Conservation (phyloP, 257 asterid species). For the Fraxinus cuspidata region DNA sequence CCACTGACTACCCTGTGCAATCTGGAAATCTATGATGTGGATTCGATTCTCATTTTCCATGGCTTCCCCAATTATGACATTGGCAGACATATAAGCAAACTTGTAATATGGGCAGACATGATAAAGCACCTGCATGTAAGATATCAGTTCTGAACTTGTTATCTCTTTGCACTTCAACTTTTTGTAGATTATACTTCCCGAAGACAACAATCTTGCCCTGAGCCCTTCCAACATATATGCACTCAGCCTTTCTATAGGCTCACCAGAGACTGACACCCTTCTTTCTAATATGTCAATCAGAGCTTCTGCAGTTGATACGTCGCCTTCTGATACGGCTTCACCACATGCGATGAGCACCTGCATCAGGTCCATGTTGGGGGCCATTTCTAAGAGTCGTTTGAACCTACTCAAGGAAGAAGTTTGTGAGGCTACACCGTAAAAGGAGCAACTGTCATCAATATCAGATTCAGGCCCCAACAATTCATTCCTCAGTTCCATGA, state of each 20-base stretch:
- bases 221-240: slow-evolving; percentile 96
- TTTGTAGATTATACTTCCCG: slow-evolving; percentile 90
- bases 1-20: slow-evolving; percentile 99
- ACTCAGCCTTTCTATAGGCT: slow-evolving; percentile 77
- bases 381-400: slow-evolving; percentile 65
- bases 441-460: slow-evolving; percentile 68
- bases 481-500: slow-evolving; percentile 64
- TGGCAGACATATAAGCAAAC: slow-evolving; percentile 83
- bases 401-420: slow-evolving; percentile 51
- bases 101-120: slow-evolving; percentile 82
- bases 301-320: slow-evolving; percentile 60
- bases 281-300: slow-evolving; percentile 68
- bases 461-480: slow-evolving; percentile 76
- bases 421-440: slow-evolving; percentile 41
- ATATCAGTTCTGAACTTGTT: slow-evolving; percentile 74
- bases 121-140: slow-evolving; percentile 79
- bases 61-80: slow-evolving; percentile 68
- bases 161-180: slow-evolving; percentile 88
- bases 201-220: slow-evolving; percentile 69
- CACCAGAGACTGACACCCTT: slow-evolving; percentile 85
- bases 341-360: slow-evolving; percentile 72
- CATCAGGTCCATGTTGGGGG: slow-evolving; percentile 71
- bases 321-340: slow-evolving; percentile 66
- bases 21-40: slow-evolving; percentile 84
- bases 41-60: slow-evolving; percentile 67